Evolutionary conservation across 1,284 basidiomycete genomes (phyloP), one percentile per base, ranked within the genome.

Genomic region (Schizophyllum amplum): DNA sequence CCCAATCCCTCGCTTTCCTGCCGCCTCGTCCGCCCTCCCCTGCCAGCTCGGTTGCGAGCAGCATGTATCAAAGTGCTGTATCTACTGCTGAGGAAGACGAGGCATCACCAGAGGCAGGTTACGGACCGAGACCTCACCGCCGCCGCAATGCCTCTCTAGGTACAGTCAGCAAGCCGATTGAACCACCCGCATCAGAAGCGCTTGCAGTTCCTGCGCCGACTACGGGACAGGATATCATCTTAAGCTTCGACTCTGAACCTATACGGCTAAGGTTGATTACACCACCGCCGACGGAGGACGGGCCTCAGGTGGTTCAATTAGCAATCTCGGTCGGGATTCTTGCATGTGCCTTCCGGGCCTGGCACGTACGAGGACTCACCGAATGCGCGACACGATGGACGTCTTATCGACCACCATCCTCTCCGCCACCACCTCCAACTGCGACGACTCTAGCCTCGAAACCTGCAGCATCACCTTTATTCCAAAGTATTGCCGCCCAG

Each of bases 1-100:
- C 87, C 4, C 87, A 90, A 64, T 90, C 88, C 4, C 73, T 91
- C 51, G 82, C 78, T 5, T 76, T 72, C 49, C 73, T 91, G 47
- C 79, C 78, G 57, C 72, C 74, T 27, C 65, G 72, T 33, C 61
- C 73, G n/a, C 55, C 60, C 4, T 81, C 78, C n/a, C 75, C 78
- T 4, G 63, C 76, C 23, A 75, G 72, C 51, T 78, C 81, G 53
- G 64, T 72, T 52, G 66, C 72, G 20, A 77, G 76, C 56, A 86
- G 80, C 66, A 81, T 91, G 76, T 91, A 90, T 67, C 78, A 88
- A 63, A 91, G 88, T 63, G 86, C 87, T 2, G 64, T 88, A 24
- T 85, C 85, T 15, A 72, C 70, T n/a, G 59, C 68, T 6, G 24
- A 57, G 42, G 55, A 51, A 24, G 20, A 57, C 46, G 46, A 24